Evolutionary conservation across 1,284 basidiomycete species (phyloP).

Genomic region (Malassezia pachydermatis): DNA sequence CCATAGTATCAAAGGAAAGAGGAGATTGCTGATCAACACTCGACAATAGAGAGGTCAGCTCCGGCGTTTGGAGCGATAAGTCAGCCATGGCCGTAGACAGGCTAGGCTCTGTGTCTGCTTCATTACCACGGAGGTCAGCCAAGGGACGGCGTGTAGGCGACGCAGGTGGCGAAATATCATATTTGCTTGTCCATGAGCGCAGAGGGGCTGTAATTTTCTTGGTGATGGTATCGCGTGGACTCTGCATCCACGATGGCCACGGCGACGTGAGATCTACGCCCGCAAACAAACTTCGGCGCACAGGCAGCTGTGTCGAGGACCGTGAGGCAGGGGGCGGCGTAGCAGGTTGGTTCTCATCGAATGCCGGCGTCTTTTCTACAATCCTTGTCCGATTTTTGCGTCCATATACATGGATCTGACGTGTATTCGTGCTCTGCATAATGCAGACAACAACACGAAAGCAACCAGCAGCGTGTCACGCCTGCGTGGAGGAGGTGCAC

Average conservation of each 20-base stretch:
- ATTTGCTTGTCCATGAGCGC: constrained; percentile 5
- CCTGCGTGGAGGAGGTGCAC: too few relatives aligned
- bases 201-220: not conserved
- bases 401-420: constrained; percentile 15
- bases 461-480: too few relatives aligned
- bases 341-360: not conserved
- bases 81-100: not conserved
- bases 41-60: constrained; percentile 12
- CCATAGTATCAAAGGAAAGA: constrained; percentile 4
- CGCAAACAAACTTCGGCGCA: constrained; percentile 8
- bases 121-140: not conserved
- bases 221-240: constrained; percentile 6
- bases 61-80: constrained; percentile 1
- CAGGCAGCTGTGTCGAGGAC: not conserved
- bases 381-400: constrained; percentile 10
- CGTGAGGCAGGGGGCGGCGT: not conserved
- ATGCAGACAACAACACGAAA: too few relatives aligned
- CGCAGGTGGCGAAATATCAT: not conserved
- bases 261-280: constrained; percentile 5
- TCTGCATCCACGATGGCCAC: constrained; percentile 2
- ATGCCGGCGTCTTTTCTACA: not conserved
- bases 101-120: not conserved
- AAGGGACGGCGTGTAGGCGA: not conserved
- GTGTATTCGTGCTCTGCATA: constrained; percentile 15
- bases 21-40: constrained; percentile 19